phyloP scores from a whole-genome alignment of 345 rosid species.

The Odontarrhena argentea region DNA sequence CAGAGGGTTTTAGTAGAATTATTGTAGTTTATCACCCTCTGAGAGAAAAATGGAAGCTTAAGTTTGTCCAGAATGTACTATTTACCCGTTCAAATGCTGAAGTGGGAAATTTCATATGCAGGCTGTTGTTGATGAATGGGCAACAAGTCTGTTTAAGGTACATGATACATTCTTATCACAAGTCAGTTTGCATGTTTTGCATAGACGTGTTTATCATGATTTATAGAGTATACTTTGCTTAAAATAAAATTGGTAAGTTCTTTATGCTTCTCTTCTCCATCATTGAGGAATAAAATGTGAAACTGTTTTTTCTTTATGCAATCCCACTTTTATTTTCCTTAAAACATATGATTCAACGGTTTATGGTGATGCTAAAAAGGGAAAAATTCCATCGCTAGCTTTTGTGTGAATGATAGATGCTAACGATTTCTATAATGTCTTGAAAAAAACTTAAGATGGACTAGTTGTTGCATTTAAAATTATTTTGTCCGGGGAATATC shows the following conservation, averaged over 20 bases:
- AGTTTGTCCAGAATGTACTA: conserved; percentile 8
- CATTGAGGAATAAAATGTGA: conserved; percentile 12
- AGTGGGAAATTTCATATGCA: conserved; percentile 47
- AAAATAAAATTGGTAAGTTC: background rate
- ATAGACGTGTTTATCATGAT: conserved; percentile 4
- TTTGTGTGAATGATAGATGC: conserved; percentile 7
- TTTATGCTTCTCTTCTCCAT: conserved; percentile 19
- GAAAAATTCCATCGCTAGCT: conserved; percentile 1
- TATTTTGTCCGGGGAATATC: conserved; percentile 55
- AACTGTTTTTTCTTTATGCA: conserved; percentile 24
- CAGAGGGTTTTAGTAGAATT: background rate
- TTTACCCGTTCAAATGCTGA: conserved; percentile 27
- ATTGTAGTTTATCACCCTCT: conserved; percentile 8
- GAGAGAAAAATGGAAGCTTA: conserved; percentile 7
- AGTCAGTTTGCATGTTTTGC: conserved; percentile 22
- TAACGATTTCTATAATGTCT: background rate
- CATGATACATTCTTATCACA: conserved; percentile 12
- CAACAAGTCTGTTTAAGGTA: conserved; percentile 94
- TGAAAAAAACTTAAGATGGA: conserved; percentile 22
- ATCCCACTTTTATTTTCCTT: conserved; percentile 7
- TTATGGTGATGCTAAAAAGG: conserved; percentile 5
- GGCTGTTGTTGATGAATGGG: conserved; percentile 98
- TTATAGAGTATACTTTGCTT: background rate
- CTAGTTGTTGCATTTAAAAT: conserved; percentile 31
- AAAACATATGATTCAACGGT: background rate